A percentile compares a stretch with the other conserved stretches of the same genome.
These are phyloP conservation scores for Macrophomina phaseolina DNA, from an alignment of 2,329 filamentous ascomycete species.

Conservation along the genomic window DNA sequence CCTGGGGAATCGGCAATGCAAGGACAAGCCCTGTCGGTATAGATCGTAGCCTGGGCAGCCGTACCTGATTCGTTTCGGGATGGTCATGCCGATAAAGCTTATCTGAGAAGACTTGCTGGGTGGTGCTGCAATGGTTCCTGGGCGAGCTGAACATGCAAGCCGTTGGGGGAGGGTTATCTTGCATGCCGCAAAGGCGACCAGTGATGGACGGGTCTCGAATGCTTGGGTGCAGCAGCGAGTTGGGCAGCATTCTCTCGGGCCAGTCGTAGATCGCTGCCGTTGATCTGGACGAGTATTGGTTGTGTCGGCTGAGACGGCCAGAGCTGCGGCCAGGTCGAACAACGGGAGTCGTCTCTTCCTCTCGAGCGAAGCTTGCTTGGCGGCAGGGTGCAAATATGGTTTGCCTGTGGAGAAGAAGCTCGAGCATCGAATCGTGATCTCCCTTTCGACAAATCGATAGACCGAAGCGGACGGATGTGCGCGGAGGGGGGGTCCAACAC, in stretches of 20 bases:
- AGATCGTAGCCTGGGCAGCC: not conserved
- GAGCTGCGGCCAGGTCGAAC: not conserved
- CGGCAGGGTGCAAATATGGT: not conserved
- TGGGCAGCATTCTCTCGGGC: conserved; percentile 14
- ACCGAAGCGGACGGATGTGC: conserved; percentile 18
- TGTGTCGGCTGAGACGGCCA: not conserved
- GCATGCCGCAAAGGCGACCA: conserved; percentile 5
- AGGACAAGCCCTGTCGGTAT: not conserved
- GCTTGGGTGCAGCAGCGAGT: not conserved
- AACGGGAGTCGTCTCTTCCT: not conserved
- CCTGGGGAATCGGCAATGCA: not conserved
- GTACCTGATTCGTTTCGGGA: conserved; percentile 14
- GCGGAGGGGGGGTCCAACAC: conserved; percentile 22
- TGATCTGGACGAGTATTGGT: not conserved
- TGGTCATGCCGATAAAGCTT: conserved; percentile 17
- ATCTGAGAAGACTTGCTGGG: not conserved
- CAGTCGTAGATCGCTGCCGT: conserved; percentile 19
- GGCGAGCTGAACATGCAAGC: not conserved
- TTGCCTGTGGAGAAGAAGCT: conserved; percentile 22
- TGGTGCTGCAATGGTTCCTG: not conserved
- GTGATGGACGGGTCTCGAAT: not conserved
- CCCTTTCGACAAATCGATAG: conserved; percentile 14
- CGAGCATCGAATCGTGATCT: conserved; percentile 22
- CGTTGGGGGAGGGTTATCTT: not conserved
- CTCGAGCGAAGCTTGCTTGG: not conserved